Evolutionary conservation across 2,329 filamentous ascomycete species (phyloP), one percentile per base, ranked within the genome.

Genomic region (Diaporthe citri): DNA sequence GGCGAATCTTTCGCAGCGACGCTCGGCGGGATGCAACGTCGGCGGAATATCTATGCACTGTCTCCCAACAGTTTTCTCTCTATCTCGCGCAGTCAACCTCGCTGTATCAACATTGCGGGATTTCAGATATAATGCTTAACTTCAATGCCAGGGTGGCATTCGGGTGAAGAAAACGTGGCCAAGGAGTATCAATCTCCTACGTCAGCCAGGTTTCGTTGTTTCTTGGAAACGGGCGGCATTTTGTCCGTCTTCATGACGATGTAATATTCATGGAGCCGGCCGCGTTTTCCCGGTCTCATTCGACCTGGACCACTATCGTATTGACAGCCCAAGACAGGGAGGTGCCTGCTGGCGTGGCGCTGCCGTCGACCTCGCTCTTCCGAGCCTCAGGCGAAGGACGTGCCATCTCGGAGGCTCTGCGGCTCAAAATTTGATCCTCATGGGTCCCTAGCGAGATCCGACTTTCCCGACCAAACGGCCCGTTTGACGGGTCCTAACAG

Each of bases 341-440:
- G 64, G 64, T 52, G 34, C 64, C 64, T 69, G 64, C 15, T 10
- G 34, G 64, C 34, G 48, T 55, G 64, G 64, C 64, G 46, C 64
- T 55, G 64, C 31, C 34, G 34, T 52, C 64, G 48, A 25, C 46
- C 64, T 69, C 57, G 48, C 56, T 72, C 71, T 51, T 64, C 48
- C 57, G 71, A 64, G 57, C 13, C 71, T 74, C 71, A 66, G 71
- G 62, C 64, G 56, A 75, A 66, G 71, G 72, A 72, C 72, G 75
- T 60, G 55, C 70, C 66, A 76, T 74, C 55, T 76, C 75, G 75
- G 75, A 57, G 34, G 72, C 57, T 74, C 71, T 76, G 75, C 75
- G 75, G 75, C 75, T 76, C 75, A 76, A 76, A 76, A 72, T 72
- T 34, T 71, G n/a, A 64, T 43, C 46, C 55, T 66, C 31, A 48